Conservation (phyloP, 78 protist genomes). For the Guillardia theta region DNA sequence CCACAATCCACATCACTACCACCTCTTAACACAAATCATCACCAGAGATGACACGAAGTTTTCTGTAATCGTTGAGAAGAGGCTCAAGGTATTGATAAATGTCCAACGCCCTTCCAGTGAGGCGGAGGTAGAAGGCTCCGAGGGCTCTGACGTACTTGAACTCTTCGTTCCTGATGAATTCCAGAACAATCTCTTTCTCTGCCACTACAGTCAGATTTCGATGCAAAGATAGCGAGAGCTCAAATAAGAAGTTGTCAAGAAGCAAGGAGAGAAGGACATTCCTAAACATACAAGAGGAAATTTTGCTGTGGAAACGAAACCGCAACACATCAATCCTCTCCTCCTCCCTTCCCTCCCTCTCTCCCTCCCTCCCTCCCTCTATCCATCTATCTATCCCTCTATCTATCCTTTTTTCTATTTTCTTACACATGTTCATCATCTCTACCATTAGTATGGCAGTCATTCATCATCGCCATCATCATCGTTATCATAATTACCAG, state of each 20-base stretch:
- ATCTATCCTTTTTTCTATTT: no score
- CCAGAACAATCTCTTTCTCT: slow-evolving; percentile 84
- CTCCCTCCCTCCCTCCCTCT: no score
- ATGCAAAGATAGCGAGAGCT: background rate
- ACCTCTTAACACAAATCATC: no score
- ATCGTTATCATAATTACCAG: no score
- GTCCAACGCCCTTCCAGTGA: slow-evolving; percentile 52
- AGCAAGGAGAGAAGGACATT: background rate
- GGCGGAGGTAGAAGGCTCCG: slow-evolving; percentile 92
- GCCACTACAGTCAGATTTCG: no score
- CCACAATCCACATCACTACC: no score
- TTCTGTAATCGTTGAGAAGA: slow-evolving; percentile 82
- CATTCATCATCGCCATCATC: no score
- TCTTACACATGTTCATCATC: no score
- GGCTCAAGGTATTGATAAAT: slow-evolving; percentile 73
- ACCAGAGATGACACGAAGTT: slow-evolving; percentile 44
- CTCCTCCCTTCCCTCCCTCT: no score
- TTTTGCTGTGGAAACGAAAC: background rate
- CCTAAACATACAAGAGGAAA: background rate
- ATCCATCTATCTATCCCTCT: background rate
- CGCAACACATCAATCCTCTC: background rate
- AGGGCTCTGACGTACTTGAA: slow-evolving; percentile 89
- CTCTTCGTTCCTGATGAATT: slow-evolving; percentile 82
- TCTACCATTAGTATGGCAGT: no score
- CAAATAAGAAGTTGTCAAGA: background rate